Conservation (phyloP, 371 early-diverging fungal species). For the Rhizopus arrhizus region DNA sequence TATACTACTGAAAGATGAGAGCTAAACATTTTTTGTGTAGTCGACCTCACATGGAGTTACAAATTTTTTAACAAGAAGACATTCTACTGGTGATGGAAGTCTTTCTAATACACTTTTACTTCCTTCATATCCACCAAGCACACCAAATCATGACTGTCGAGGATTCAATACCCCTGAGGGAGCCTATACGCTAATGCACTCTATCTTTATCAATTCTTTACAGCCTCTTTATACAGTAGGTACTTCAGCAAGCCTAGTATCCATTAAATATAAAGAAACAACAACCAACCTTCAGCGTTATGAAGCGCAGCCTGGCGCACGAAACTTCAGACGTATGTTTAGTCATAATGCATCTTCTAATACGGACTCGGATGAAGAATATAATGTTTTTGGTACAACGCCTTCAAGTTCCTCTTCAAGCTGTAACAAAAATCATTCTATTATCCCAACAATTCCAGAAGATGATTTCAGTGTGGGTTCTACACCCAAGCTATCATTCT, state of each 20-base stretch:
- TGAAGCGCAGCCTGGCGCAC: constrained; percentile 48
- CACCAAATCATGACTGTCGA: constrained; percentile 39
- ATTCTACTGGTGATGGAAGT: constrained; percentile 39
- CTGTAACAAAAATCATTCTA: constrained; percentile 15
- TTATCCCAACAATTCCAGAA: constrained; percentile 23
- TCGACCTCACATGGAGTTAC: constrained; percentile 30
- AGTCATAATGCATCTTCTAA: constrained; percentile 2
- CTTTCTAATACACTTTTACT: constrained; percentile 15
- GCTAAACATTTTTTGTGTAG: constrained; percentile 10
- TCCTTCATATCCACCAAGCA: constrained; percentile 42
- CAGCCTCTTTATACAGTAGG: constrained; percentile 54
- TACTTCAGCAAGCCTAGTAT: constrained; percentile 58
- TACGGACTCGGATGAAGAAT: constrained; percentile 34
- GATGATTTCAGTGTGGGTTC: constrained; percentile 14
- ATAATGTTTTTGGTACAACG: constrained; percentile 14
- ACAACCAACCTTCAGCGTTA: constrained; percentile 43
- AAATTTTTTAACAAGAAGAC: constrained; percentile 39
- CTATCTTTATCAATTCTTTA: constrained; percentile 55
- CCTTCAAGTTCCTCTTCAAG: constrained; percentile 39
- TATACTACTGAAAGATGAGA: neutral
- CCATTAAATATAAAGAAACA: constrained; percentile 62
- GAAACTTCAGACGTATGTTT: constrained; percentile 36
- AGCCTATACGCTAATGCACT: constrained; percentile 49
- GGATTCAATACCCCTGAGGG: constrained; percentile 62
- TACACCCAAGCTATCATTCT: constrained; percentile 37